Conservation (phyloP, 2,329 filamentous ascomycete species). For the Fusarium sp. region DNA sequence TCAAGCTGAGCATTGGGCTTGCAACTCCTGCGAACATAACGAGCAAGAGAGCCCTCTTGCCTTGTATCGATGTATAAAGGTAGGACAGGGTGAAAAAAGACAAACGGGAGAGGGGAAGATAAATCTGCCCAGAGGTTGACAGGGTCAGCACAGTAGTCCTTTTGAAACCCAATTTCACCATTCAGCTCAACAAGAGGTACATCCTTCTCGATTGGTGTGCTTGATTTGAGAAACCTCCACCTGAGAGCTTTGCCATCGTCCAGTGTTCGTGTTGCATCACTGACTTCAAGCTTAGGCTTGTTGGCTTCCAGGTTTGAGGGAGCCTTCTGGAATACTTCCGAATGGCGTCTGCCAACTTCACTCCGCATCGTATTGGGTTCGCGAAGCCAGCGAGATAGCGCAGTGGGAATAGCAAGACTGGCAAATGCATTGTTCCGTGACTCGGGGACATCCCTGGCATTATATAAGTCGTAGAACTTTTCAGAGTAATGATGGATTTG, state of each 20-base stretch:
- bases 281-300: slow-evolving; percentile 59
- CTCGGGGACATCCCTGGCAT: slow-evolving; percentile 66
- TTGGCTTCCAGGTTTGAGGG: slow-evolving; percentile 56
- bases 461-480: slow-evolving; percentile 80
- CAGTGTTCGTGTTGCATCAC: slow-evolving; percentile 53
- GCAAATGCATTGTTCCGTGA: slow-evolving; percentile 81
- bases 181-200: slow-evolving; percentile 76
- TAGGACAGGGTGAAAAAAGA: slow-evolving; percentile 87
- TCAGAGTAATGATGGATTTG: slow-evolving; percentile 76
- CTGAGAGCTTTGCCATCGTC: slow-evolving; percentile 59
- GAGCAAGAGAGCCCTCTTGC: slow-evolving; percentile 83
- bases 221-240: slow-evolving; percentile 73
- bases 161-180: slow-evolving; percentile 78
- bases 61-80: slow-evolving; percentile 94
- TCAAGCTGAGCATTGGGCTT: slow-evolving; percentile 88
- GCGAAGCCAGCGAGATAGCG: slow-evolving; percentile 80
- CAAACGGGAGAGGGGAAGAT: slow-evolving; percentile 74
- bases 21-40: slow-evolving; percentile 93
- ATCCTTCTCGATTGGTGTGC: slow-evolving; percentile 64
- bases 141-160: slow-evolving; percentile 74
- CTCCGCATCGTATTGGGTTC: slow-evolving; percentile 74
- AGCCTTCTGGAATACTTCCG: slow-evolving; percentile 74
- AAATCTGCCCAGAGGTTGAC: slow-evolving; percentile 76
- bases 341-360: slow-evolving; percentile 71
- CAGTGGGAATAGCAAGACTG: slow-evolving; percentile 77